These are phyloP conservation scores for Aureobasidium sp. DNA, from an alignment of 2,329 filamentous ascomycete genomes.

Conservation along the genomic window DNA sequence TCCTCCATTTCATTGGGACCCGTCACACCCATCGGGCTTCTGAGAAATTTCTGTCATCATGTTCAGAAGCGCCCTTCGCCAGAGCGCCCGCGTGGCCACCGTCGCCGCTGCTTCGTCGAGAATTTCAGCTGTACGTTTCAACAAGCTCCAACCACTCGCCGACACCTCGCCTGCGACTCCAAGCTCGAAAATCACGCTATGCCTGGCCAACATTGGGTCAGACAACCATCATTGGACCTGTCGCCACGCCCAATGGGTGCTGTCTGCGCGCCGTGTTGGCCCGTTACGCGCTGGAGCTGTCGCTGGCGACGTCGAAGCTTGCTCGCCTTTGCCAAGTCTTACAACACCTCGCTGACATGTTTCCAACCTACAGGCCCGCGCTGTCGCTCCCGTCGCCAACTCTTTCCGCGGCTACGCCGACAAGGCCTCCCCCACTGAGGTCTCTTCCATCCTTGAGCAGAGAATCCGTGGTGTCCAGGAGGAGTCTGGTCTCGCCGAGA, in stretches of 20 bases:
- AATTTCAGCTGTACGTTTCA: conserved; percentile 81
- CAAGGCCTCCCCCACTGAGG: conserved; percentile 94
- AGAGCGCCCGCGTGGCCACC: conserved; percentile 91
- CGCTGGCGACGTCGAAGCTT: conserved; percentile 5
- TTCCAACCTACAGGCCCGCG: conserved; percentile 63
- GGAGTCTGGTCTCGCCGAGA: conserved; percentile 94
- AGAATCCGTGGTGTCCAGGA: conserved; percentile 97
- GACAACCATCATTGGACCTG: conserved; percentile 27
- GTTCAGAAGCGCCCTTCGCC: conserved; percentile 97
- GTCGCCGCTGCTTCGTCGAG: conserved; percentile 87
- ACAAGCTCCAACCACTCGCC: conserved; percentile 34
- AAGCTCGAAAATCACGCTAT: conserved; percentile 31
- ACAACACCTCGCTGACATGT: conserved; percentile 39
- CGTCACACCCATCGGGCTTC: conserved; percentile 18
- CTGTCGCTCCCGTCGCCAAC: conserved; percentile 71
- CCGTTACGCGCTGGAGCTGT: conserved; percentile 5
- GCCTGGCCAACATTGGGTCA: conserved; percentile 17
- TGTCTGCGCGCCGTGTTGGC: conserved; percentile 12
- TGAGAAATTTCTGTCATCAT: conserved; percentile 48
- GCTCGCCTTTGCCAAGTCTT: conserved; percentile 13
- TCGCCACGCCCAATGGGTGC: conserved; percentile 18
- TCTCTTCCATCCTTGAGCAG: conserved; percentile 99
- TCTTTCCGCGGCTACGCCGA: conserved; percentile 79
- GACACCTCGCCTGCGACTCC: conserved; percentile 33
- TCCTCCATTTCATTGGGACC: conserved; percentile 16